A percentile compares a stretch with the other conserved stretches of the same genome.
Evolutionary conservation across 164 flowering plant species (phyloP).

Genomic region (Cinnamomum chago): DNA sequence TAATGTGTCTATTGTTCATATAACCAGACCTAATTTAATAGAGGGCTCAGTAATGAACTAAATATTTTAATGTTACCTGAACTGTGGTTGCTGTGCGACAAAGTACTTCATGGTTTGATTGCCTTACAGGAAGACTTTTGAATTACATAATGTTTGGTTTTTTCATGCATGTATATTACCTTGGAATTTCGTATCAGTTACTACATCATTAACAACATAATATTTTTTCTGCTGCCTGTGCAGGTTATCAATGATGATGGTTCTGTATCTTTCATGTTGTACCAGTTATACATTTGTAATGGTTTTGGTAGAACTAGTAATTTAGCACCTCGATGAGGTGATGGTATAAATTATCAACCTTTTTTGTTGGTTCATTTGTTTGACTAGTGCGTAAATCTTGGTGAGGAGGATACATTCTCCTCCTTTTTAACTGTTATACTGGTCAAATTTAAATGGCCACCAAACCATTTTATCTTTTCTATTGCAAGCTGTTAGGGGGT

Average conservation of each 20-base stretch:
- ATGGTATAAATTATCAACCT: no score
- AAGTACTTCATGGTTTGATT: background rate
- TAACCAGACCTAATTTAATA: background rate
- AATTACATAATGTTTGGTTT: background rate
- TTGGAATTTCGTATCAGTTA: background rate
- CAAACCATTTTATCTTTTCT: no score
- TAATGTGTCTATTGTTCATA: background rate
- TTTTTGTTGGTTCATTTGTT: no score
- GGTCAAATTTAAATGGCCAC: no score
- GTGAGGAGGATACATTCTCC: no score
- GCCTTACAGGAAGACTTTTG: background rate
- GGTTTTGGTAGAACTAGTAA: background rate
- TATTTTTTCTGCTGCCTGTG: conserved; percentile 11
- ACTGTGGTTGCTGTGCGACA: background rate
- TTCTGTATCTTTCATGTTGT: conserved; percentile 70
- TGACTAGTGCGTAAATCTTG: no score
- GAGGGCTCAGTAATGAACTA: background rate
- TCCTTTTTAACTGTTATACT: no score
- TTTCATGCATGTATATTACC: background rate
- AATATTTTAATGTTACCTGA: background rate
- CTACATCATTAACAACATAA: background rate
- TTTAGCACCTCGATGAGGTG: background rate
- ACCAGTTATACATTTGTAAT: background rate
- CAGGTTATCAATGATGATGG: conserved; percentile 99
- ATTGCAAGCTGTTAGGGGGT: no score